Evolutionary conservation across 495 filamentous ascomycete genomes (phyloP), one percentile per base, ranked within the genome.

Genomic region (Thermothielavioides terrestris): DNA sequence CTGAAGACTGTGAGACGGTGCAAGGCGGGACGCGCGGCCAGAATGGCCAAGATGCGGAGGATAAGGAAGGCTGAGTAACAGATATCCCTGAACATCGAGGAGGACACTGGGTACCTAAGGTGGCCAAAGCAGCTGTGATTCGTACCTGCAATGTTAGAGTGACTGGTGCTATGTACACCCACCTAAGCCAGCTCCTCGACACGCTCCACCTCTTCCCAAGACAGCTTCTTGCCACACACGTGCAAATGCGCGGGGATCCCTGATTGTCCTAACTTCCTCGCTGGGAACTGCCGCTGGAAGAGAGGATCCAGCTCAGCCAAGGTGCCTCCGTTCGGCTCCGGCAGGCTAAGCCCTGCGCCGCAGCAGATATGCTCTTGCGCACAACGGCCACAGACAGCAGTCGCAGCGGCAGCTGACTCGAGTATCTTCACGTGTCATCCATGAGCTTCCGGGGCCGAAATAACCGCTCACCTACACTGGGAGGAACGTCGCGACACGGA

Each of bases 221-320:
- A 40, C 23, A 40, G 6, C 15, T 23, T 38, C 25, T 48, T 39
- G 18, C 23, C 35, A 6, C 18, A 8, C 3, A 35, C 3, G 2
- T 45, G 40, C 20, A 39, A 75, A 45, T 61, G 63, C 0, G 58
- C 57, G 12, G 61, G 53, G 38, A 63, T 56, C 39, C 42, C 52
- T 1, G 58, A 57, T 31, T 51, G 31, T 9, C 55, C 42, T 20
- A 77, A 78, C 48, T 69, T 60, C 39, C 70, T 62, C 2, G 72
- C 69, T 0, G 57, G 36, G 7, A 77, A 60, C 1, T 52, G 59
- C 21, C 61, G 61, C 36, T 69, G 67, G 54, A 78, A 79, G 40
- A 79, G 60, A 1, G 77, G 49, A 57, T 78, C 74, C 20, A 78
- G 50, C 53, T 78, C 73, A 14, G 65, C 68, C 53, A 67, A 79